These are phyloP conservation scores for Linnemannia schmuckeri DNA, from an alignment of 192 early-diverging fungal species.

Conservation along the genomic window DNA sequence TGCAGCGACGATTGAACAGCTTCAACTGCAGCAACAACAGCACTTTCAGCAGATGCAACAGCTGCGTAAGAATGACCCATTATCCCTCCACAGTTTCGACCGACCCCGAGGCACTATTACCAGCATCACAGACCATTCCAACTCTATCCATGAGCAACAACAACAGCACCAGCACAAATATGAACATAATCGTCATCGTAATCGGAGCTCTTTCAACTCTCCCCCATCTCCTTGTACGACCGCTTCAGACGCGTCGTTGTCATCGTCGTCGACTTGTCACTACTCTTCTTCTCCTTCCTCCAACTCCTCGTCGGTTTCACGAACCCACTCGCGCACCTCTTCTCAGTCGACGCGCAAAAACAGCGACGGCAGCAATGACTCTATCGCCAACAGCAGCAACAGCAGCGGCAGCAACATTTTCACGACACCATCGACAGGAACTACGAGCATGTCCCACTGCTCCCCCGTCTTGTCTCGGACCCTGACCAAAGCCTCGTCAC, in stretches of 20 bases:
- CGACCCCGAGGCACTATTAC: neutral
- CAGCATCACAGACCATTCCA: neutral
- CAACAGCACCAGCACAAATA: neutral
- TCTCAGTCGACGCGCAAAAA: neutral
- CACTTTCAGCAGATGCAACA: conserved; percentile 19
- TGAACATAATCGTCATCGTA: conserved; percentile 1
- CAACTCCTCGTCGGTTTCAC: neutral
- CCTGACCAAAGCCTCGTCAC: neutral
- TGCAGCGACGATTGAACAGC: conserved; percentile 33
- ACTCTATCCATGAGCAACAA: neutral
- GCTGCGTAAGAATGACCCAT: conserved; percentile 7
- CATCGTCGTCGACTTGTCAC: conserved; percentile 17
- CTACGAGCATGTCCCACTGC: conserved; percentile 39
- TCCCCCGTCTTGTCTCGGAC: conserved; percentile 29
- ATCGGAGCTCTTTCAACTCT: neutral
- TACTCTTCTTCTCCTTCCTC: neutral
- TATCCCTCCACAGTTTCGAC: conserved; percentile 5
- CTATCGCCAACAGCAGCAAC: neutral
- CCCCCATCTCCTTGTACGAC: conserved; percentile 24
- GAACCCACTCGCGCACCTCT: neutral
- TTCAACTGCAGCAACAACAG: conserved; percentile 31
- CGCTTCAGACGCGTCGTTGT: conserved; percentile 8
- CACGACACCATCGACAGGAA: neutral
- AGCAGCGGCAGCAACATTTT: neutral
- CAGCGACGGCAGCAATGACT: neutral